Base-by-base conservation (phyloP, 352 stramenopile genomes). In the Phytophthora palmivora region DNA sequence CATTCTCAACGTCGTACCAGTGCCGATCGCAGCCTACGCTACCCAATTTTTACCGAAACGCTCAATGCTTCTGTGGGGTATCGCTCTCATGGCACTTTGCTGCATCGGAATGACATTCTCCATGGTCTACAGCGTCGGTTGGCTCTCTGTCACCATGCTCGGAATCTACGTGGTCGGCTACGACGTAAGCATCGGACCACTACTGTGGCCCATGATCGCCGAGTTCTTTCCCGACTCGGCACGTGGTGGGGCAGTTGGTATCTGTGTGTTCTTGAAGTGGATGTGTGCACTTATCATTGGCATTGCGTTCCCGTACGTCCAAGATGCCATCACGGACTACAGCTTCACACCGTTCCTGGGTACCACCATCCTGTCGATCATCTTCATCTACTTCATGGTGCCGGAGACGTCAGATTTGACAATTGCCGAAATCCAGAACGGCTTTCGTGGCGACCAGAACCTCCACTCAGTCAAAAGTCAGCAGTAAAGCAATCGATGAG, bases 211-310 rank as follows among this genome's bases (percentile, higher is more conserved):
- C 5, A 52, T 85, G 7, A 62, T 65, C 0, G 58, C 68, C 3
- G 76, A 85, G 15, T 58, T 90, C 10, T 90, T 90, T 55, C 74
- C 81, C 1, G 67, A 89, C 37, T 73, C 67, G n/a, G 67, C 82
- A 4, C 74, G 76, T 0, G 76, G 70, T 15, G 78, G 65, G 55
- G 28, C 63, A 43, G 37, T 76, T 41, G 32, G 56, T 26, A 48
- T 90, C 46, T 70, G 70, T 42, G 58, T 84, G 22, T 69, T 77
- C 22, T 43, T 68, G 49, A 87, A 84, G 57, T 90, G 72, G 72
- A 14, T 70, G 0, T 80, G 53, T 48, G 78, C 79, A 19, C 69
- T 89, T 7, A 37, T 77, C 15, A 65, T 87, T 38, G 80, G 79
- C 10, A 61, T 89, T 12, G 57, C 54, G 19, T 91, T 76, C 55